phyloP scores from a whole-genome alignment of 306 rosid genomes.

The Inga laurina region DNA sequence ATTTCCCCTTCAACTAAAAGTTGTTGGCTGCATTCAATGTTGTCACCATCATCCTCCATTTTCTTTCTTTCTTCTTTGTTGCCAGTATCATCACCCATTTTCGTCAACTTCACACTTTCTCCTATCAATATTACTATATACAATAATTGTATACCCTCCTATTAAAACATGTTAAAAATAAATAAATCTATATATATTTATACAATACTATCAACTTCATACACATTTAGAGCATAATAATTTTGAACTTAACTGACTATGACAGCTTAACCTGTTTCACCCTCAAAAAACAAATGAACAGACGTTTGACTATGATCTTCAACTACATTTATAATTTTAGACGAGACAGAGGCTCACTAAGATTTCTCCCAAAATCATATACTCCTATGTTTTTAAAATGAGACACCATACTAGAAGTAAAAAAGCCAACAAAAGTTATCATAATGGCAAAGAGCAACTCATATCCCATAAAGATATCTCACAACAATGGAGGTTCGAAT shows the following conservation, averaged over 20 bases:
- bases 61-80: background rate
- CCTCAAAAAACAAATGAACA: background rate
- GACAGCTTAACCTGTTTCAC: background rate
- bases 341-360: background rate
- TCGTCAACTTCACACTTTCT: background rate
- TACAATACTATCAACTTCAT: background rate
- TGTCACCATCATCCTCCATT: slow-evolving; percentile 17
- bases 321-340: background rate
- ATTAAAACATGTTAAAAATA: background rate
- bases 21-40: slow-evolving; percentile 45
- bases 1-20: slow-evolving; percentile 4
- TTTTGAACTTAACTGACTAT: too few relatives aligned
- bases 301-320: background rate
- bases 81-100: slow-evolving; percentile 16
- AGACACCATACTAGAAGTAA: too few relatives aligned
- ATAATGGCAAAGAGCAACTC: too few relatives aligned
- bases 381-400: too few relatives aligned
- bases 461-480: too few relatives aligned
- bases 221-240: background rate
- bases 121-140: background rate
- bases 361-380: background rate
- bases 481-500: too few relatives aligned
- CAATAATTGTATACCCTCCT: background rate
- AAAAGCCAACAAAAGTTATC: too few relatives aligned
- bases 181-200: background rate